Base-by-base conservation (phyloP, 83 land plant genomes). In the Picea abies region DNA sequence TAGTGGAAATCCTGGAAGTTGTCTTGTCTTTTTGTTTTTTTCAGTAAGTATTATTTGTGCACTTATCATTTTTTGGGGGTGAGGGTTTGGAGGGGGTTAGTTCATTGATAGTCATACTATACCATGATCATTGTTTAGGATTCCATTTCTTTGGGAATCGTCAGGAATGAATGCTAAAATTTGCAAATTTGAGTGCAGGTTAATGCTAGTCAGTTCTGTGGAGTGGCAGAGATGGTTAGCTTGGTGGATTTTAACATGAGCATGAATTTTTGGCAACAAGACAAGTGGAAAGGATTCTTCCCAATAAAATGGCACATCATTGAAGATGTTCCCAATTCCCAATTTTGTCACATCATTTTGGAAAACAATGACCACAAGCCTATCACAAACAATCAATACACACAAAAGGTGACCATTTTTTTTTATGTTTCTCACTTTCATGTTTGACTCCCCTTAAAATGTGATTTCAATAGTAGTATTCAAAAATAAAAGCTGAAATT, bases 171-270 rank as follows among this genome's bases (percentile, higher is more conserved):
- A 32, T 14, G 49, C 44, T 52, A 52, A 78, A 5, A 19, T 82
- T 70, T 23, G 47, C 16, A 19, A 8, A 76, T 52, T 66, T 66
- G 35, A 60, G 11, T 58, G 44, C 83, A 93, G 96, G 96, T 93
- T 9, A 93, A 93, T 90, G 96, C 92, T 84, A 89, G 94, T 37
- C 96, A 93, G 78, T 93, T 91, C 67, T 91, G 93, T 82, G 96
- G 96, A 32, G 90, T 91, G 5, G 96, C 96, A 23, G 94, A 93
- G 81, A 93, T 93, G 96, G 71, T 64, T 41, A 94, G 94, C 19
- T 84, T 80, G 63, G 96, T 93, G 39, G 91, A 93, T 87, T 93
- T 90, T 82, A 83, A 78, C 47, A 93, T 83, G 80, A 93, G 82
- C 60, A 89, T 91, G 88, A 92, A 87, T 26, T 93, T 86, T 77